phyloP scores from a whole-genome alignment of 2,329 filamentous ascomycete genomes.

The Cercospora sp. region DNA sequence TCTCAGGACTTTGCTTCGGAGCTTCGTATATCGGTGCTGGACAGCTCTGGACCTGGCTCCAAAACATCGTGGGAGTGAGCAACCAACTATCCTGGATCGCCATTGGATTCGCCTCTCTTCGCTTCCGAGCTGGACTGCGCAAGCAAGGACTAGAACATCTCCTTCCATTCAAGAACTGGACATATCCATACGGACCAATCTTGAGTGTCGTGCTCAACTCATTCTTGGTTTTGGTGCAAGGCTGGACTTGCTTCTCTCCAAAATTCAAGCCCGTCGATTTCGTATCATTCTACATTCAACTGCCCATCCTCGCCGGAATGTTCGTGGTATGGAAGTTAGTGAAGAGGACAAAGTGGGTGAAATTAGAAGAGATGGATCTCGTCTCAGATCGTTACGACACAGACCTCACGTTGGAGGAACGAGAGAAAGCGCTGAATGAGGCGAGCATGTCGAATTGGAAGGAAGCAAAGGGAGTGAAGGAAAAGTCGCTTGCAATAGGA shows the following conservation, averaged over 20 bases:
- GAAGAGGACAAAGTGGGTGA: constrained; percentile 51
- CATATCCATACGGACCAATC: constrained; percentile 63
- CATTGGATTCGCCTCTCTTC: constrained; percentile 65
- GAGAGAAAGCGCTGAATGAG: constrained; percentile 22
- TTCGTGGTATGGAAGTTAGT: constrained; percentile 57
- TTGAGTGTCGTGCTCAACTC: constrained; percentile 58
- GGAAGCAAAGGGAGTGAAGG: constrained; percentile 21
- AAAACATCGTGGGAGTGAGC: constrained; percentile 67
- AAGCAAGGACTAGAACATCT: constrained; percentile 62
- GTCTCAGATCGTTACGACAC: constrained; percentile 29
- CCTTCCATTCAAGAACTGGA: constrained; percentile 67
- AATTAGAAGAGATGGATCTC: constrained; percentile 53
- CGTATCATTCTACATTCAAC: constrained; percentile 61
- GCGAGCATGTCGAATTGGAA: constrained; percentile 19
- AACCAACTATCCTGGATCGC: constrained; percentile 68
- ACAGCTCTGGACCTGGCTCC: constrained; percentile 66
- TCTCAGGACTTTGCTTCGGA: constrained; percentile 58
- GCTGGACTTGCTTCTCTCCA: constrained; percentile 64
- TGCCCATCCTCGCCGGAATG: constrained; percentile 61
- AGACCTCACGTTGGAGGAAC: constrained; percentile 23
- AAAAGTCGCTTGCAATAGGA: constrained; percentile 18
- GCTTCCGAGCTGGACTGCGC: constrained; percentile 61
- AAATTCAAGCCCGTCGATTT: constrained; percentile 60
- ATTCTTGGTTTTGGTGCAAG: constrained; percentile 64
- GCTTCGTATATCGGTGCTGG: constrained; percentile 65